Evolutionary conservation across 2,329 filamentous ascomycete genomes (phyloP), one percentile per base, ranked within the genome.

Genomic region (Penicillium oxalicum): DNA sequence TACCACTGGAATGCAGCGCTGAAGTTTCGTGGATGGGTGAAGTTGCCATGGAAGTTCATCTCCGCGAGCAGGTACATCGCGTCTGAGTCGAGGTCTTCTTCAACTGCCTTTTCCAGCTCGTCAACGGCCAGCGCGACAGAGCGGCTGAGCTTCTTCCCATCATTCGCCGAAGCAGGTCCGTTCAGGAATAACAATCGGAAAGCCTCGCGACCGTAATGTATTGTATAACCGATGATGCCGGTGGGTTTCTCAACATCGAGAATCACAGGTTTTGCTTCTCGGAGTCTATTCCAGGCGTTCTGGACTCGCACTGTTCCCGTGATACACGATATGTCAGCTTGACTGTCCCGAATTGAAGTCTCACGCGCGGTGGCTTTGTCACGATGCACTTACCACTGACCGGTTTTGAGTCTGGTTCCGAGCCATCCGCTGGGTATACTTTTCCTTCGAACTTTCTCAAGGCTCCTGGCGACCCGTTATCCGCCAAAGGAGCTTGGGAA

Each of bases 31-130:
- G 91, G 91, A 62, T 96, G 80, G 24, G 88, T 87, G 70, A 86
- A 95, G 70, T 97, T 96, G 65, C 93, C 93, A 62, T 93, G 90
- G 70, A 97, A 97, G 74, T 94, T 95, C 78, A 98, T 85, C 66
- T 98, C 88, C 13, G 88, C 93, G 25, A 98, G 78, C 12, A 95
- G 76, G 63, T 86, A 95, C 40, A 97, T 81, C 4, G 93, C 93
- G 67, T 98, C 91, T 2, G 88, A 79, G 48, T 76, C 70, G 51
- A 74, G 66, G 34, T 73, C 69, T 55, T 77, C 70, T 6, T 75
- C 68, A 3, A 81, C 81, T 32, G 83, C 81, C 44, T 76, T 70
- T 58, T 80, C 75, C 50, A 87, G 69, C 32, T 84, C 70, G 48
- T 72, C 70, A 35, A 85, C 78, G 3, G 81, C 83, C 52, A 78